Conservation (phyloP, 805 yeast genomes). For the Limtongia smithiae region DNA sequence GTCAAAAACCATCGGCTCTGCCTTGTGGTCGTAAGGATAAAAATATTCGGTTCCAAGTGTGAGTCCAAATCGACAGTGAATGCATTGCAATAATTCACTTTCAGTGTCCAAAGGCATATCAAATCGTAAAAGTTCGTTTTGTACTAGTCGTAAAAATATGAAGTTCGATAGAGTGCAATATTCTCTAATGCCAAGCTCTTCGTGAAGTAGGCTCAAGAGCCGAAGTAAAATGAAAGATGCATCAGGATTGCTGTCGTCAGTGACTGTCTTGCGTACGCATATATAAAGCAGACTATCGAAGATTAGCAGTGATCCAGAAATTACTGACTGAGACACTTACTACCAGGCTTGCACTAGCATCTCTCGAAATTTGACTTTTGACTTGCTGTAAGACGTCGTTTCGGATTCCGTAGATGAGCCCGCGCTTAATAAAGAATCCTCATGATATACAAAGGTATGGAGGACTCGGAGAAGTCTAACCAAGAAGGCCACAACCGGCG, state of each 20-base stretch:
- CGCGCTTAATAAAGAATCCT: slow-evolving; percentile 35
- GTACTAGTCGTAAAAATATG: slow-evolving; percentile 56
- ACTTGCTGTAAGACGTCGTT: slow-evolving; percentile 36
- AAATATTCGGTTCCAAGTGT: slow-evolving; percentile 53
- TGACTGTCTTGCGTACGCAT: slow-evolving; percentile 36
- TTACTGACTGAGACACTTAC: slow-evolving; percentile 15
- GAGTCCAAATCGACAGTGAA: slow-evolving; percentile 76
- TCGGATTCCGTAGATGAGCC: slow-evolving; percentile 34
- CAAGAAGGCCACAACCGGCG: slow-evolving; percentile 21
- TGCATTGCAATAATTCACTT: slow-evolving; percentile 67
- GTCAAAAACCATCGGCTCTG: slow-evolving; percentile 43
- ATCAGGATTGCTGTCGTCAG: slow-evolving; percentile 25
- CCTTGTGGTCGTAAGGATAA: slow-evolving; percentile 63
- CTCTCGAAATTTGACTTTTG: slow-evolving; percentile 34
- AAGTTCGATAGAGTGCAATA: slow-evolving; percentile 69
- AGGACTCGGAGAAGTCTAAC: slow-evolving; percentile 36
- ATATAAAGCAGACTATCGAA: slow-evolving; percentile 33
- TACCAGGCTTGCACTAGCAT: slow-evolving; percentile 38
- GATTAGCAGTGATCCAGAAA: slow-evolving; percentile 1
- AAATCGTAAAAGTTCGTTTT: slow-evolving; percentile 49
- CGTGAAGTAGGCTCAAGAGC: slow-evolving; percentile 61
- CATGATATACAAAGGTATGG: slow-evolving; percentile 38
- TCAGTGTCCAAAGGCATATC: slow-evolving; percentile 48
- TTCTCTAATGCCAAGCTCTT: slow-evolving; percentile 62
- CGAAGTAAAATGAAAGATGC: slow-evolving; percentile 37